phyloP scores from a whole-genome alignment of 768 basidiomycete species.

The Goffeauzyma gilvescens region DNA sequence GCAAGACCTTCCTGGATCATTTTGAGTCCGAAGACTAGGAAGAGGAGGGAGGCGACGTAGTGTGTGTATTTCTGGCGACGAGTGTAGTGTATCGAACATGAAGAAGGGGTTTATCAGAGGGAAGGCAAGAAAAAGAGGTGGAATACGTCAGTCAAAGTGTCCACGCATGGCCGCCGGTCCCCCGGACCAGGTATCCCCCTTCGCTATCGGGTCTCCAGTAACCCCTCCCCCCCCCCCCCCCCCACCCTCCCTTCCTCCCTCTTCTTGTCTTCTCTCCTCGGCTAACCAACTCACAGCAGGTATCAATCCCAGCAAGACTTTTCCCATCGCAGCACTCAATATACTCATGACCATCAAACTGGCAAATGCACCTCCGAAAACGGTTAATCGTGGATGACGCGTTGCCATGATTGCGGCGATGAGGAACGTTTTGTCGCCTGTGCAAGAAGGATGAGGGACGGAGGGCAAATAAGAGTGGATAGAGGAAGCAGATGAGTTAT shows the following conservation, averaged over 20 bases:
- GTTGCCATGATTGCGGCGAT: slow-evolving; percentile 69
- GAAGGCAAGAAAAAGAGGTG: no score
- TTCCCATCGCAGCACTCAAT: slow-evolving; percentile 81
- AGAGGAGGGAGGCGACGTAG: slow-evolving; percentile 50
- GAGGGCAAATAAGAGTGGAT: slow-evolving; percentile 33
- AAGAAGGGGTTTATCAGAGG: neutral
- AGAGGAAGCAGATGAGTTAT: no score
- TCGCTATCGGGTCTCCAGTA: neutral
- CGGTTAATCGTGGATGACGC: slow-evolving; percentile 58
- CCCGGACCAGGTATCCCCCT: neutral
- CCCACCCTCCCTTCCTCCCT: neutral
- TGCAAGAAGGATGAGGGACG: no score
- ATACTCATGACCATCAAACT: slow-evolving; percentile 84
- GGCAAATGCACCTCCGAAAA: slow-evolving; percentile 72
- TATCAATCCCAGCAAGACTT: slow-evolving; percentile 65
- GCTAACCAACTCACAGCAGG: slow-evolving; percentile 36
- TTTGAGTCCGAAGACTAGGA: slow-evolving; percentile 72
- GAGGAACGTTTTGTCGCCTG: slow-evolving; percentile 86
- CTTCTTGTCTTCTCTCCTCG: neutral
- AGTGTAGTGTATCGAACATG: neutral
- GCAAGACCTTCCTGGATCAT: slow-evolving; percentile 68
- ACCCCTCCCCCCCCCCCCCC: neutral
- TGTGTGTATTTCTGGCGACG: slow-evolving; percentile 19
- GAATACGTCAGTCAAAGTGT: neutral
- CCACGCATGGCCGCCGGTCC: neutral